Evolutionary conservation across 805 yeast species (phyloP).

Genomic region (Starmerella ratchasimensis): DNA sequence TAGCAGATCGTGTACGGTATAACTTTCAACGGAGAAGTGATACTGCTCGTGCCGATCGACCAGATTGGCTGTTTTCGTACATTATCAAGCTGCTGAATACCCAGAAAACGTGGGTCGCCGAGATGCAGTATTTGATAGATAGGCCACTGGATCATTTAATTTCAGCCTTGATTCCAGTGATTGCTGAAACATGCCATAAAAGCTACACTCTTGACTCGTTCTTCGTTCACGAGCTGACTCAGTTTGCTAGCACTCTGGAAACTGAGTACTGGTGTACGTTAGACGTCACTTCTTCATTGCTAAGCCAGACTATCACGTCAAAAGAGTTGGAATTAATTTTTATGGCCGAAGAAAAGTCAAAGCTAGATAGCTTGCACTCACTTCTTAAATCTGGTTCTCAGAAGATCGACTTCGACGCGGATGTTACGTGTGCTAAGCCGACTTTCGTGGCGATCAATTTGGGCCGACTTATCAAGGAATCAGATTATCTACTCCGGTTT

Average conservation of each 20-base stretch:
- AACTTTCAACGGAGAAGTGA: slow-evolving; percentile 43
- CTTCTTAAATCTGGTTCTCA: slow-evolving; percentile 2
- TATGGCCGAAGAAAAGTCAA: not conserved
- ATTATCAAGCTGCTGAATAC: slow-evolving; percentile 26
- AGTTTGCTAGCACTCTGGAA: slow-evolving; percentile 5
- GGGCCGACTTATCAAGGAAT: slow-evolving; percentile 33
- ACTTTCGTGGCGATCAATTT: slow-evolving; percentile 49
- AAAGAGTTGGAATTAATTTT: slow-evolving; percentile 1
- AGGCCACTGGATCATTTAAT: slow-evolving; percentile 32
- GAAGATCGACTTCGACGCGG: slow-evolving; percentile 42
- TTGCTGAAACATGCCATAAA: slow-evolving; percentile 7
- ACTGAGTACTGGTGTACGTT: slow-evolving; percentile 1
- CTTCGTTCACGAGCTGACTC: slow-evolving; percentile 10
- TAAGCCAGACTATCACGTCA: not conserved
- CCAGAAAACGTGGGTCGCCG: slow-evolving; percentile 22
- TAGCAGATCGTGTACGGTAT: slow-evolving; percentile 39
- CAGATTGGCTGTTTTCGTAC: slow-evolving; percentile 55
- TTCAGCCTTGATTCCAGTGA: slow-evolving; percentile 32
- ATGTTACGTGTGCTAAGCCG: slow-evolving; percentile 34
- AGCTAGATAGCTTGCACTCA: not conserved
- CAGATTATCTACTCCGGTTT: slow-evolving; percentile 36
- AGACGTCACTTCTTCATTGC: not conserved
- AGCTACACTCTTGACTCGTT: slow-evolving; percentile 7
- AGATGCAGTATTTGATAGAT: slow-evolving; percentile 18
- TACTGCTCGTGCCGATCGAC: slow-evolving; percentile 52